Conservation (phyloP, 139 green algal species). For the Coccomyxa sp. region DNA sequence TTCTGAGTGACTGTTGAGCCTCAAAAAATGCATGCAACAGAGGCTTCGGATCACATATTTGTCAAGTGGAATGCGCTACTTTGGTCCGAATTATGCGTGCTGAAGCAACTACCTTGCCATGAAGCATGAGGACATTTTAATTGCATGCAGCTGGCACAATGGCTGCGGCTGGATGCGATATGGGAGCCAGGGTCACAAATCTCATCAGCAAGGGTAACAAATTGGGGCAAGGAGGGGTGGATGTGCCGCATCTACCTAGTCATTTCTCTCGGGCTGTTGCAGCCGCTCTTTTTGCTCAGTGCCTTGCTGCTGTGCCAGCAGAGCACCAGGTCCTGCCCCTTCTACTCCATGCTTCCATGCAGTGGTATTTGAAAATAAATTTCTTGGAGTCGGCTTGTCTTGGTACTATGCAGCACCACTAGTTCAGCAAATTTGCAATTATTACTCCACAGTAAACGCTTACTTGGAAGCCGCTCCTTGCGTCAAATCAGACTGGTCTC, state of each 20-base stretch:
- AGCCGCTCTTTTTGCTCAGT: slow-evolving; percentile 20
- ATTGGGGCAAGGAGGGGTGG: slow-evolving; percentile 12
- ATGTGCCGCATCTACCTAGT: slow-evolving; percentile 24
- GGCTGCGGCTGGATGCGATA: slow-evolving; percentile 12
- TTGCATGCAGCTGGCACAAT: slow-evolving; percentile 14
- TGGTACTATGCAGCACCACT: not conserved
- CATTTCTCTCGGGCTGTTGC: slow-evolving; percentile 17
- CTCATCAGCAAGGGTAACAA: not conserved
- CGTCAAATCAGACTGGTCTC: no score
- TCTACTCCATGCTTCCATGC: not conserved
- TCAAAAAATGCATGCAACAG: not conserved
- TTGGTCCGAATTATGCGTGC: not conserved
- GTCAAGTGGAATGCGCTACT: not conserved
- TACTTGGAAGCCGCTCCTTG: no score
- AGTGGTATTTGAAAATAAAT: not conserved
- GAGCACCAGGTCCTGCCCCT: slow-evolving; percentile 7
- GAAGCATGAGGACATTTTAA: not conserved
- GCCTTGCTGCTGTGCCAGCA: slow-evolving; percentile 17
- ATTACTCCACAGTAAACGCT: no score
- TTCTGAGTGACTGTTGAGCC: not conserved
- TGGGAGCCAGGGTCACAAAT: slow-evolving; percentile 11
- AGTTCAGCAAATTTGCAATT: no score
- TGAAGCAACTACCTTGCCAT: not conserved
- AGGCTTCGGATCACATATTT: not conserved
- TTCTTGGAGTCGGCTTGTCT: not conserved